Conservation (phyloP, 768 basidiomycete species). For the Pisolithus microcarpus region DNA sequence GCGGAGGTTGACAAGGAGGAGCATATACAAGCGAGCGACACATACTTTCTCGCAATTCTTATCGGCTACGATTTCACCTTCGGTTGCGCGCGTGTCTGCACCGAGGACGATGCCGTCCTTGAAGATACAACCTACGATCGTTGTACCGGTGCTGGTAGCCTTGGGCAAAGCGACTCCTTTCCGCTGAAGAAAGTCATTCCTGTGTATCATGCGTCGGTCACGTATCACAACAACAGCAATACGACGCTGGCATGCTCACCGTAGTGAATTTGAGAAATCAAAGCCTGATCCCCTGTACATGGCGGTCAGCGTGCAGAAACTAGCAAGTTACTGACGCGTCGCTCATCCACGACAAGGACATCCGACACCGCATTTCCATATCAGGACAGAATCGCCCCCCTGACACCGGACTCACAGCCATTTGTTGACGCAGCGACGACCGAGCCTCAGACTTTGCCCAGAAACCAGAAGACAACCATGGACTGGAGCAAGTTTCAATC, state of each 20-base stretch:
- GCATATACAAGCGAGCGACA: constrained; percentile 1
- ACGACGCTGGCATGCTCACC: constrained; percentile 36
- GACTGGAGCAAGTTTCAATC: constrained; percentile 66
- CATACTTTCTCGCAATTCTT: constrained; percentile 99
- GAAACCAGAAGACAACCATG: constrained; percentile 22
- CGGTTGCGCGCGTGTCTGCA: constrained; percentile 94
- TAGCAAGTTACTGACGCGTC: neutral
- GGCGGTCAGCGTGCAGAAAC: constrained; percentile 33
- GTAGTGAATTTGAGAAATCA: constrained; percentile 68
- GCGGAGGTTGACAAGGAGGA: neutral
- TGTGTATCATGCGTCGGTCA: constrained; percentile 18
- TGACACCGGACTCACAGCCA: neutral
- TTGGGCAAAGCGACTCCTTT: constrained; percentile 72
- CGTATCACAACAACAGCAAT: neutral
- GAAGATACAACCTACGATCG: constrained; percentile 94
- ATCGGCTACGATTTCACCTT: constrained; percentile 90
- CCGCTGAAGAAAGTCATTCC: constrained; percentile 65
- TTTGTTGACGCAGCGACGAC: neutral
- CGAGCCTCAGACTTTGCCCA: neutral
- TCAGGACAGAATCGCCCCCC: neutral
- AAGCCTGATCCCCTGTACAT: constrained; percentile 55
- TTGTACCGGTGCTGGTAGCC: constrained; percentile 91
- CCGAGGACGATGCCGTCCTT: constrained; percentile 90
- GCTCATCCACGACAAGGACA: constrained; percentile 4
- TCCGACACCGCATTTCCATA: constrained; percentile 14